phyloP scores from a whole-genome alignment of 78 protist species.

The Mastigamoeba balamuthi region DNA sequence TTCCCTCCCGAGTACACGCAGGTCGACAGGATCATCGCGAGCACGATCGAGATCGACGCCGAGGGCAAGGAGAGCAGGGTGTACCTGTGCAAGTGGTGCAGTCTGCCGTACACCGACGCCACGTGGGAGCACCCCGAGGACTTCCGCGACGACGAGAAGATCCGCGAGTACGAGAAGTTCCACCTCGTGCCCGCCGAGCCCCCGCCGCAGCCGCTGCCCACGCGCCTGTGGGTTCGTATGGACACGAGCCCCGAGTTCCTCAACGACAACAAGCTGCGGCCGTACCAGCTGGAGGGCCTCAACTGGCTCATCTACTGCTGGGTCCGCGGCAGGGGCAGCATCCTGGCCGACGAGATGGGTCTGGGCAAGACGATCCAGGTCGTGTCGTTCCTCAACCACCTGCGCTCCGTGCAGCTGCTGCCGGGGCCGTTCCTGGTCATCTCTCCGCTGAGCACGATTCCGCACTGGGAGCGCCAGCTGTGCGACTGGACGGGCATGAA shows the following conservation, averaged over 20 bases:
- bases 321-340: conserved; percentile 18
- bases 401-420: conserved; percentile 22
- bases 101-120: conserved; percentile 26
- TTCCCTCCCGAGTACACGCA: conserved; percentile 13
- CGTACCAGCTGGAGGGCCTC: conserved; percentile 62
- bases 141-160: conserved; percentile 8
- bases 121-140: conserved; percentile 67
- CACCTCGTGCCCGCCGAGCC: conserved; percentile 28
- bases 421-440: conserved; percentile 84
- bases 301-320: conserved; percentile 67
- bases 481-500: conserved; percentile 51
- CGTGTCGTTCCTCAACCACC: conserved; percentile 34
- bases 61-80: conserved; percentile 10
- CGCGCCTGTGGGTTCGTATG: neutral
- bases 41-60: neutral
- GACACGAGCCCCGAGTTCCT: neutral
- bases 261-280: conserved; percentile 54
- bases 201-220: neutral
- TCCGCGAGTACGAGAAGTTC: neutral
- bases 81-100: conserved; percentile 69
- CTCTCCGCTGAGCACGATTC: conserved; percentile 80
- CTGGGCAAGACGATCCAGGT: conserved; percentile 69
- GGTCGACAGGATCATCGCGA: conserved; percentile 51
- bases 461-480: conserved; percentile 83
- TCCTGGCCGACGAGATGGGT: conserved; percentile 87